These are phyloP conservation scores for Pyrenophora graminea DNA, from an alignment of 2,329 filamentous ascomycete species.

Conservation along the genomic window DNA sequence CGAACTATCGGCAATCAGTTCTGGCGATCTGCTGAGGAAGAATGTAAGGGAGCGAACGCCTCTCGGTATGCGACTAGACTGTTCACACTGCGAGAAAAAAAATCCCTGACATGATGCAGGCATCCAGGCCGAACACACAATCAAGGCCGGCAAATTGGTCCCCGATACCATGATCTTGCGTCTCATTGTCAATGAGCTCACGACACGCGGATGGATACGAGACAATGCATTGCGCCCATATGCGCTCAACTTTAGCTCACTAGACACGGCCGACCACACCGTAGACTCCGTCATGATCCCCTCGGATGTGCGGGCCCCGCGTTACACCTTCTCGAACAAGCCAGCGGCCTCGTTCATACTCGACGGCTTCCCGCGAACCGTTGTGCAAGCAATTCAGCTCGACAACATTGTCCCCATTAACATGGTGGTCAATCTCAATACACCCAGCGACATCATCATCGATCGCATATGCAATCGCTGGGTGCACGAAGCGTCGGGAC, in stretches of 20 bases:
- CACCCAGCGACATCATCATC: conserved; percentile 83
- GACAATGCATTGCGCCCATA: conserved; percentile 53
- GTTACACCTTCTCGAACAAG: conserved; percentile 62
- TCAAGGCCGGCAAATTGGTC: conserved; percentile 87
- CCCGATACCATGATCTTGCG: conserved; percentile 89
- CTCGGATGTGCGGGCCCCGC: conserved; percentile 39
- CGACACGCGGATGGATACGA: conserved; percentile 80
- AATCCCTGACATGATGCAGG: conserved; percentile 57
- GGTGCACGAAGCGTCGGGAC: conserved; percentile 88
- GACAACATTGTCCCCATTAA: conserved; percentile 91
- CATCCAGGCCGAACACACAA: conserved; percentile 85
- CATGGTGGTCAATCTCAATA: conserved; percentile 83
- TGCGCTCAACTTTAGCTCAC: conserved; percentile 49
- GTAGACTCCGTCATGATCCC: conserved; percentile 52
- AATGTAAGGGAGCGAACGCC: conserved; percentile 90
- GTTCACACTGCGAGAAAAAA: conserved; percentile 12
- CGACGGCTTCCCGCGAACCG: conserved; percentile 92
- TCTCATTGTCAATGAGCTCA: conserved; percentile 88
- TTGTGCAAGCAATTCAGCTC: conserved; percentile 74
- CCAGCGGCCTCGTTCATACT: conserved; percentile 89
- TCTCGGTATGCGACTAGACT: conserved; percentile 63
- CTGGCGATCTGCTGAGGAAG: conserved; percentile 85
- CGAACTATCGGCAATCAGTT: conserved; percentile 88
- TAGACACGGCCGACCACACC: conserved; percentile 37
- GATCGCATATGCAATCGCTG: conserved; percentile 88